These are phyloP conservation scores for Heritiera littoralis DNA, from an alignment of 345 rosid genomes.

Conservation along the genomic window DNA sequence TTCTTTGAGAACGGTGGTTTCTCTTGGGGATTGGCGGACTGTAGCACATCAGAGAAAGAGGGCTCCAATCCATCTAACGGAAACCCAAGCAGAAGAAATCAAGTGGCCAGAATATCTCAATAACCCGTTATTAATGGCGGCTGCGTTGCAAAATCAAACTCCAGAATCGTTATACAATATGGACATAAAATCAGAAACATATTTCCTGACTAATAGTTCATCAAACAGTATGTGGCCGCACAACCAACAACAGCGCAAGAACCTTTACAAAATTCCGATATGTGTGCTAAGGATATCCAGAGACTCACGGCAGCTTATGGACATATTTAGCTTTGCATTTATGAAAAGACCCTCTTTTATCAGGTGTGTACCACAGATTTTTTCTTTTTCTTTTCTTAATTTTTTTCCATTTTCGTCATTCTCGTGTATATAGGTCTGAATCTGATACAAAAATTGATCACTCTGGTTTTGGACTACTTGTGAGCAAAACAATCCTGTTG, in stretches of 20 bases:
- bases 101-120: constrained; percentile 54
- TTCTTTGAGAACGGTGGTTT: constrained; percentile 49
- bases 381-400: background rate
- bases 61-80: constrained; percentile 37
- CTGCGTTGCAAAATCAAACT: constrained; percentile 60
- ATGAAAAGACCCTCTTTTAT: background rate
- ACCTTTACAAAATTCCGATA: constrained; percentile 32
- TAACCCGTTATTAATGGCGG: constrained; percentile 48
- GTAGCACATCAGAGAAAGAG: constrained; percentile 48
- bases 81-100: constrained; percentile 39
- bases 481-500: constrained; percentile 22
- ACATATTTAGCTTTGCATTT: constrained; percentile 15
- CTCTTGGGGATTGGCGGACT: constrained; percentile 60
- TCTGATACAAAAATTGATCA: constrained; percentile 33
- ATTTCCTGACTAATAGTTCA: constrained; percentile 44
- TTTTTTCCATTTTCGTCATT: constrained; percentile 10
- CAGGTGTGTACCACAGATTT: constrained; percentile 21
- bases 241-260: constrained; percentile 51
- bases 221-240: constrained; percentile 55
- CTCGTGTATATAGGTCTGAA: constrained; percentile 30
- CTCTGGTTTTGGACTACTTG: constrained; percentile 29
- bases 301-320: constrained; percentile 18
- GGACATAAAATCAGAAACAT: constrained; percentile 73
- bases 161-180: constrained; percentile 49
- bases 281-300: constrained; percentile 19